A percentile compares a stretch with the other conserved stretches of the same genome.
phyloP scores from a whole-genome alignment of 2,329 filamentous ascomycete species.

The Sclerotiophoma versabilis region DNA sequence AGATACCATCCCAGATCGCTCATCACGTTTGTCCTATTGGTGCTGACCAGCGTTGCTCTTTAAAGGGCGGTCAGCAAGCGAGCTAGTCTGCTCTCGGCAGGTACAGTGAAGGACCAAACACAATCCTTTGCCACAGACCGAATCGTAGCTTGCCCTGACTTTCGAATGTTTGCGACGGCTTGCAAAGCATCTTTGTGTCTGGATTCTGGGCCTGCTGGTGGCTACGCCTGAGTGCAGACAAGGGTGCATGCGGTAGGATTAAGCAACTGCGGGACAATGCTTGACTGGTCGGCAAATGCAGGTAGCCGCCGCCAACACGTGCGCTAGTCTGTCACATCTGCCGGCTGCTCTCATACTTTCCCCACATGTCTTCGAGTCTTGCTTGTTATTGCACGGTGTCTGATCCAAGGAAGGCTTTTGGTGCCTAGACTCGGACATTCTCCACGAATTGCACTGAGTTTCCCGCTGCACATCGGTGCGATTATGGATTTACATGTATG shows the following conservation, averaged over 20 bases:
- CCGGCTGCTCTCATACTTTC: not conserved
- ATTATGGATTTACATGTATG: not conserved
- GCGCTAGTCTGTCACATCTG: not conserved
- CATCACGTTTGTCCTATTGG: no score
- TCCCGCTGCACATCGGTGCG: not conserved
- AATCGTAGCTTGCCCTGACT: no score
- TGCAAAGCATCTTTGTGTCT: no score
- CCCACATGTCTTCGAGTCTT: not conserved
- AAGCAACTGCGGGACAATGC: constrained; percentile 5
- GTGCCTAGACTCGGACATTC: not conserved
- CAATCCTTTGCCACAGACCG: no score
- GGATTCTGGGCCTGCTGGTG: not conserved
- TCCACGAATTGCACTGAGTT: not conserved
- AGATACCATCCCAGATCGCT: no score
- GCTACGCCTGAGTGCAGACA: no score
- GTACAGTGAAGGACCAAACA: no score
- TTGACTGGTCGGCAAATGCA: not conserved
- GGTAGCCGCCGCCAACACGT: not conserved
- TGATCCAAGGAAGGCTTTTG: not conserved
- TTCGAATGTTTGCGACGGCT: no score
- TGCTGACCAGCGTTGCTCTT: no score
- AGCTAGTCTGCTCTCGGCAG: no score
- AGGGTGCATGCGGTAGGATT: not conserved
- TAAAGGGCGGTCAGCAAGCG: no score
- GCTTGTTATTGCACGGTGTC: not conserved